Percentiles rank a stretch among this genome's conserved stretches.
These are phyloP conservation scores for Dryas octopetala DNA, from an alignment of 306 rosid species.

Conservation along the genomic window DNA sequence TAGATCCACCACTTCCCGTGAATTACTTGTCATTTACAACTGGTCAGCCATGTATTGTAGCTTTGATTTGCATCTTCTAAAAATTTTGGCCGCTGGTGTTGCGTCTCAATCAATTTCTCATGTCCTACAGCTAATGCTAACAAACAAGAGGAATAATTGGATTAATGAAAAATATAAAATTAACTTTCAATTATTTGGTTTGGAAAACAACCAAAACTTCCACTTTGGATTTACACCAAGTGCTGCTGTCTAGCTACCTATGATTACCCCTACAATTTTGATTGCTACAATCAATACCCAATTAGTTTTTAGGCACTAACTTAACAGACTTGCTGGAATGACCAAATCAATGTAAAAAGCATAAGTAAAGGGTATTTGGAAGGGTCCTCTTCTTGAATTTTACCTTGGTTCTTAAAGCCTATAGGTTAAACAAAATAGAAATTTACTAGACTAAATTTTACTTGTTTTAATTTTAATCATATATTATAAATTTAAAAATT, in stretches of 20 bases:
- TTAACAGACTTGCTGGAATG: no score
- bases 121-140: constrained; percentile 11
- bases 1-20: no score
- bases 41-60: no score
- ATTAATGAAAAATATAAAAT: neutral
- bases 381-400: no score
- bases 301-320: neutral
- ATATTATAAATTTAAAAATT: no score
- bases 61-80: neutral
- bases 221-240: constrained; percentile 14
- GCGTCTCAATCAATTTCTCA: constrained; percentile 19
- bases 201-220: neutral
- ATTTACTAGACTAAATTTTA: no score
- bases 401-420: no score
- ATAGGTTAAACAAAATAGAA: no score
- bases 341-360: no score
- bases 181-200: constrained; percentile 5
- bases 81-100: constrained; percentile 12
- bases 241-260: neutral
- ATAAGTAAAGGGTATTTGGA: no score
- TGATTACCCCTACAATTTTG: neutral
- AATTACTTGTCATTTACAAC: no score
- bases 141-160: constrained; percentile 20
- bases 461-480: no score
- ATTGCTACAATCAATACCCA: neutral